Evolutionary conservation across 495 filamentous ascomycete genomes (phyloP).

Genomic region (Penicillium flavigenum): DNA sequence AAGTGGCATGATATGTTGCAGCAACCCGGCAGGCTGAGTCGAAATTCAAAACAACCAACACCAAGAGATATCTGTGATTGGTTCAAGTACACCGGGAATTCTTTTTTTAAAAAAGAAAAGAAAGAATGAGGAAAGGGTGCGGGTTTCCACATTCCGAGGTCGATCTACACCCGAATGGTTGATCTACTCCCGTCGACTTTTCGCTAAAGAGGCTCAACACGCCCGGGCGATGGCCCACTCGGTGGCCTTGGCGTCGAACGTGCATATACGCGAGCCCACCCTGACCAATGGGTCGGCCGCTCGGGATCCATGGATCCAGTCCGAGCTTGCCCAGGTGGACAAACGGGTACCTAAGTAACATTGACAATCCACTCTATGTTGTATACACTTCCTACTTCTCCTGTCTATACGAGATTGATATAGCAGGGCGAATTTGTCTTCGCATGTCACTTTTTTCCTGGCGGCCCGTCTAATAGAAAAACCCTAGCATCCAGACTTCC

Average conservation of each 20-base stretch:
- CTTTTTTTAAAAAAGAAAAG: neutral
- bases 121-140: neutral
- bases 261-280: conserved; percentile 6
- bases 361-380: too few species aligned
- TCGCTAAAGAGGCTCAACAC: conserved; percentile 11
- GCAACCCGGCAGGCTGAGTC: conserved; percentile 4
- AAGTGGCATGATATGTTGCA: neutral
- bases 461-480: too few species aligned
- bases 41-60: neutral
- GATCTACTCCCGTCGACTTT: neutral
- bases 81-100: neutral
- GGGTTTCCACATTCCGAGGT: neutral
- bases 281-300: neutral
- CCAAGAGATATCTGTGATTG: neutral
- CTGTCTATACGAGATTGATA: too few species aligned
- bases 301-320: neutral
- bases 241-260: neutral
- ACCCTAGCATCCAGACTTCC: too few species aligned
- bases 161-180: conserved; percentile 4
- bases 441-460: too few species aligned
- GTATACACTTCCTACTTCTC: too few species aligned
- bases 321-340: neutral
- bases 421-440: too few species aligned
- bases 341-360: too few species aligned
- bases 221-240: conserved; percentile 4